A percentile compares a stretch with the other conserved stretches of the same genome.
These are phyloP conservation scores for Monilinia fructigena DNA, from an alignment of 2,329 filamentous ascomycete genomes.

Conservation along the genomic window DNA sequence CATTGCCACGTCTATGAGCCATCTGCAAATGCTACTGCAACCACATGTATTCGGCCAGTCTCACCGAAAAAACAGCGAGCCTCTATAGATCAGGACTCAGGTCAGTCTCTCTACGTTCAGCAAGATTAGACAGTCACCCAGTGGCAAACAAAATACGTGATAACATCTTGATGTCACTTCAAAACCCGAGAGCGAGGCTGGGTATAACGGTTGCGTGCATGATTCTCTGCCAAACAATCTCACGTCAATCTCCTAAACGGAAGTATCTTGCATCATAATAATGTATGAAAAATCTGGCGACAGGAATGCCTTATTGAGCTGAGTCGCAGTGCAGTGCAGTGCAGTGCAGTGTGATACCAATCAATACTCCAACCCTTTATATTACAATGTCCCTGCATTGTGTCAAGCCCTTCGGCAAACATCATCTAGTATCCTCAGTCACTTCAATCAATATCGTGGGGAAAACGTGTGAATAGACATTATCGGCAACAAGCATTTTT, in stretches of 20 bases:
- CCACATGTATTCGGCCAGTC: background rate
- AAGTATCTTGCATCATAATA: background rate
- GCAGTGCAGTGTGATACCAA: background rate
- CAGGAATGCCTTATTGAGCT: constrained; percentile 9
- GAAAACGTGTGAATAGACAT: constrained; percentile 6
- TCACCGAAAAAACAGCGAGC: background rate
- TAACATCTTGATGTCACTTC: background rate
- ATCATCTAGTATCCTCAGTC: background rate
- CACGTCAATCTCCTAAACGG: background rate
- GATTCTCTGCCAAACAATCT: background rate
- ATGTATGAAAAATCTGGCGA: background rate
- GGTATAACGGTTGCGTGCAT: background rate
- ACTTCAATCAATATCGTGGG: background rate
- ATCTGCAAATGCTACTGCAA: background rate
- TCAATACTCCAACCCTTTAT: background rate
- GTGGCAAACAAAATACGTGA: background rate
- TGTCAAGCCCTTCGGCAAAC: background rate
- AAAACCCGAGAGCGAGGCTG: background rate
- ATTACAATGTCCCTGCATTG: background rate
- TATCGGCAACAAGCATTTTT: constrained; percentile 2
- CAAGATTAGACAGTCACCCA: background rate
- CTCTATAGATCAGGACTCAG: background rate
- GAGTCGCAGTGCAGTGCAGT: constrained; percentile 4
- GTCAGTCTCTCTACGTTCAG: constrained; percentile 1
- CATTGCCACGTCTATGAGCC: background rate